phyloP scores from a whole-genome alignment of 2,329 filamentous ascomycete genomes.

The Clarireedia monteithiana region DNA sequence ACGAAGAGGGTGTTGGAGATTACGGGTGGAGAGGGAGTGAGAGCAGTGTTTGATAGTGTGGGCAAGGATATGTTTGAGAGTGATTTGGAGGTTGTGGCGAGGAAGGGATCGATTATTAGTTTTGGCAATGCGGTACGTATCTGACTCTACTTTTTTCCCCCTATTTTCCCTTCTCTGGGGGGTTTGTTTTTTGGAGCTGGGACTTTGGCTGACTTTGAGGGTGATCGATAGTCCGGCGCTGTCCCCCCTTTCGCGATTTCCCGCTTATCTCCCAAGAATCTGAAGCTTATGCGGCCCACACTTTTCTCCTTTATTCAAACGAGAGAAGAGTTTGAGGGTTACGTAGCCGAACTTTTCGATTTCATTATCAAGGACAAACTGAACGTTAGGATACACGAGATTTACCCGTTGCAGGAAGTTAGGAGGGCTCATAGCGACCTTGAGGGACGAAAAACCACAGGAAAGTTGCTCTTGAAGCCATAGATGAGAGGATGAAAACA shows the following conservation, averaged over 20 bases:
- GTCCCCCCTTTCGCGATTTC: conserved; percentile 58
- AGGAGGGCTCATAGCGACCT: conserved; percentile 68
- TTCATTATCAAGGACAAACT: conserved; percentile 63
- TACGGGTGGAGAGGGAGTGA: conserved; percentile 64
- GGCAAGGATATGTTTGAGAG: conserved; percentile 80
- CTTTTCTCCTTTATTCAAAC: conserved; percentile 64
- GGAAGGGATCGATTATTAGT: conserved; percentile 69
- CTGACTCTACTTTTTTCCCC: neutral
- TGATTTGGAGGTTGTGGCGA: conserved; percentile 63
- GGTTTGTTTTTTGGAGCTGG: neutral
- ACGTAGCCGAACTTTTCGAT: conserved; percentile 64
- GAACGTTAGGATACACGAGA: conserved; percentile 65
- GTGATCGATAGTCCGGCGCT: conserved; percentile 27
- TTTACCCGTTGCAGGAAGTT: conserved; percentile 69
- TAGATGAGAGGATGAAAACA: conserved; percentile 29
- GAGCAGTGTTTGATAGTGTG: conserved; percentile 79
- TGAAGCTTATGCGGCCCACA: conserved; percentile 66
- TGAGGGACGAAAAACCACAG: conserved; percentile 73
- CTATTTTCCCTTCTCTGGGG: neutral
- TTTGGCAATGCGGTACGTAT: conserved; percentile 70
- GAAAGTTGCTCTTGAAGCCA: conserved; percentile 69
- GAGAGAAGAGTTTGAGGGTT: conserved; percentile 62
- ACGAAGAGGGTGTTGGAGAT: conserved; percentile 56
- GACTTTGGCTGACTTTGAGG: no score
- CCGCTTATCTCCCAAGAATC: conserved; percentile 63